Evolutionary conservation across 345 rosid genomes (phyloP).

Genomic region (Acer saccharum): DNA sequence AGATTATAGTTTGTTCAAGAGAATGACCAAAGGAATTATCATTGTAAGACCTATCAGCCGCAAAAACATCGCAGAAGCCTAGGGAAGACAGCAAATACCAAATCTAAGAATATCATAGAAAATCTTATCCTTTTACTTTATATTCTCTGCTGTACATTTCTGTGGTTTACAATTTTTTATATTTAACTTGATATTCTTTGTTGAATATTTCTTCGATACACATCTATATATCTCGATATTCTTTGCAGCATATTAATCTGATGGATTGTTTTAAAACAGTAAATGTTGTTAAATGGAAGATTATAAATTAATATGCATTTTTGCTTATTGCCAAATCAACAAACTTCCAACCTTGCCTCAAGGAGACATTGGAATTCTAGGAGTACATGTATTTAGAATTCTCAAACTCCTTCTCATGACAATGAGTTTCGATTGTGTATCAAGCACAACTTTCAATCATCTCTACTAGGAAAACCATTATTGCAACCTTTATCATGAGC

Average conservation of each 20-base stretch:
- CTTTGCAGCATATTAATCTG: background rate
- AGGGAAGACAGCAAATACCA: background rate
- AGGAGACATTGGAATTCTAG: background rate
- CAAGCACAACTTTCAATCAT: background rate
- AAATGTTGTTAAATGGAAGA: background rate
- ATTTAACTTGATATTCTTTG: background rate
- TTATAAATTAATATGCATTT: background rate
- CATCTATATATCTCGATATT: background rate
- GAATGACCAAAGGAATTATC: background rate
- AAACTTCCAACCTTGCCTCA: background rate
- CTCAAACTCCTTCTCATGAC: background rate
- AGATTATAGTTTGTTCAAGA: background rate
- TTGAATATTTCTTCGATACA: background rate
- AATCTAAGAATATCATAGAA: background rate
- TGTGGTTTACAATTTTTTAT: background rate
- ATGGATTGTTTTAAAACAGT: background rate
- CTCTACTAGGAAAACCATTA: background rate
- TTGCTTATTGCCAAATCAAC: background rate
- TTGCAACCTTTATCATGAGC: background rate
- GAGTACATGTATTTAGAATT: background rate
- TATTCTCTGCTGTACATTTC: background rate
- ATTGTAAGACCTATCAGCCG: background rate
- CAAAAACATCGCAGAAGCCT: background rate
- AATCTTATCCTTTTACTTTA: background rate
- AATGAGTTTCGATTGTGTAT: background rate